Evolutionary conservation across 2,329 filamentous ascomycete species (phyloP), one percentile per base, ranked within the genome.

Genomic region (Ophiosphaerella narmari): DNA sequence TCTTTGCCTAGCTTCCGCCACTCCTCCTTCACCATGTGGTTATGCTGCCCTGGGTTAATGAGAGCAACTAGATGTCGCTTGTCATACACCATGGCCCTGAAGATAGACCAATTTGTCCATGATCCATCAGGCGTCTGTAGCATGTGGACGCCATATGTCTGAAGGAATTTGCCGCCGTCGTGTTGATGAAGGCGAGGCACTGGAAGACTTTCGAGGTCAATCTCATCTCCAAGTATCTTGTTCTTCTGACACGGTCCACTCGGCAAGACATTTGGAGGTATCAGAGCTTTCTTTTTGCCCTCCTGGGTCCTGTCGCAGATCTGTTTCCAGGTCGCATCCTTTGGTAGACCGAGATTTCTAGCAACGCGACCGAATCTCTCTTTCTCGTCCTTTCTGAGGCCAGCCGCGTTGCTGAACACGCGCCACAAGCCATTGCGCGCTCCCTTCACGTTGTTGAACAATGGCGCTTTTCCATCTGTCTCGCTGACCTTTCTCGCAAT

Each of bases 371-470:
- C 45, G 21, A 35, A 48, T 31, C 31, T 4, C 12, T 41, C 31
- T 12, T 36, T 37, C 16, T 39, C 18, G 2, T 21, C 13, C 7
- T 55, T 66, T 0, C 77, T 60, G 0, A 81, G 65, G 1, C 70
- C 72, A 4, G 62, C 74, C 0, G 78, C 72, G 0, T 73, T 74
- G n/a, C 78, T 79, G 6, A 82, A 69, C 14, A 81, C 80, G 7
- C 78, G 69, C 50, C 67, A 82, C 0, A 82, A 65, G 9, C 80
- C 80, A 32, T 78, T 58, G 29, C 74, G 57, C 5, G 66, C 64
- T 2, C 79, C 79, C 43, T 75, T 79, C 46, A 82, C 45, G 26
- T 81, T 82, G 62, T 81, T 78, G 71, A 82, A 80, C 0, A 82
- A 71, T 0, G 79, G 79, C 1, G 80, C 79, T 40, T 78, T 78